These are phyloP conservation scores for Aspergillus terreus DNA, from an alignment of 2,329 filamentous ascomycete genomes.

Conservation along the genomic window DNA sequence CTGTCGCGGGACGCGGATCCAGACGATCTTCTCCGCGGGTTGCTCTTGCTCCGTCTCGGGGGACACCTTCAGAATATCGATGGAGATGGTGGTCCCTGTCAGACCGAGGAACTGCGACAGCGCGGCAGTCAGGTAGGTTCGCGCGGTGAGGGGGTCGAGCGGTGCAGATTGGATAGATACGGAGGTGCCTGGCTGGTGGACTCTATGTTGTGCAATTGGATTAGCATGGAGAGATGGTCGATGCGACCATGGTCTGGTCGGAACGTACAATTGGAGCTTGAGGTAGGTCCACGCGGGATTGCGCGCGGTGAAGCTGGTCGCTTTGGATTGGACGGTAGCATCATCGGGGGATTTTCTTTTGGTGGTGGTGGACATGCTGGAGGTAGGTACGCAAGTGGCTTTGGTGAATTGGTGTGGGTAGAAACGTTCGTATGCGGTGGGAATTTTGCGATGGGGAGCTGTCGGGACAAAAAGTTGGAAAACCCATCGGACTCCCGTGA, in stretches of 20 bases:
- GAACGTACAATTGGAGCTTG: slow-evolving; percentile 38
- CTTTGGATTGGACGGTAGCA: slow-evolving; percentile 10
- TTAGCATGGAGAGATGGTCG: not conserved
- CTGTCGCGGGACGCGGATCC: slow-evolving; percentile 45
- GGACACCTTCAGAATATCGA: slow-evolving; percentile 44
- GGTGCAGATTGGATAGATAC: slow-evolving; percentile 15
- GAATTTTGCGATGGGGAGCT: not conserved
- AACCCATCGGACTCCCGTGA: slow-evolving; percentile 17
- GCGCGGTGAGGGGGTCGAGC: slow-evolving; percentile 45
- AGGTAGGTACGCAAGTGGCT: too few relatives aligned
- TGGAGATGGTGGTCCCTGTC: slow-evolving; percentile 43
- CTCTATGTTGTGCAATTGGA: slow-evolving; percentile 12
- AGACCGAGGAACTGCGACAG: slow-evolving; percentile 47
- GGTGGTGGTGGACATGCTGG: not conserved
- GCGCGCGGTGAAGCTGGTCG: slow-evolving; percentile 36
- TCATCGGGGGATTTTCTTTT: slow-evolving; percentile 24
- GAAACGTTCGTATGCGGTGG: too few relatives aligned
- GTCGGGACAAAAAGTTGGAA: not conserved
- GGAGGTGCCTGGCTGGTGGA: slow-evolving; percentile 24
- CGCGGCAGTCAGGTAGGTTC: slow-evolving; percentile 43
- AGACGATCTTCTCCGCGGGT: slow-evolving; percentile 23
- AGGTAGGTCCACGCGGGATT: slow-evolving; percentile 44
- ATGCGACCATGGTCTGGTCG: too few relatives aligned
- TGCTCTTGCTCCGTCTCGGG: not conserved
- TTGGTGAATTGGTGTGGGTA: not conserved